phyloP scores from a whole-genome alignment of 345 rosid genomes.

The Gossypium thurberi region DNA sequence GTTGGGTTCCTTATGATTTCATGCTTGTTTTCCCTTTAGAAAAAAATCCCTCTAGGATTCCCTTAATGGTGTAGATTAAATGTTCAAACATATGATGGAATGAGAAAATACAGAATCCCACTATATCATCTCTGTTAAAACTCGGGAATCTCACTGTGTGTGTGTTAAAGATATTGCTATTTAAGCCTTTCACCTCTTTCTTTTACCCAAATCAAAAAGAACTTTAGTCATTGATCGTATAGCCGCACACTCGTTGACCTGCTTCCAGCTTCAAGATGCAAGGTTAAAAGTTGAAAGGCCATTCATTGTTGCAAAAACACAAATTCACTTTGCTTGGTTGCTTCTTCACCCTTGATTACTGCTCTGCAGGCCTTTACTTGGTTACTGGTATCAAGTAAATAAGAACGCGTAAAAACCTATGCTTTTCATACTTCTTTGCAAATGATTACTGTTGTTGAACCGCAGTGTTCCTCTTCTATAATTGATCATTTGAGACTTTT shows the following conservation, averaged over 20 bases:
- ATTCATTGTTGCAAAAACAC: neutral
- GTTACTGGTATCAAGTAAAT: neutral
- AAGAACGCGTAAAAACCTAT: neutral
- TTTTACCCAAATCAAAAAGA: too few species aligned
- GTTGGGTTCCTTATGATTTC: neutral
- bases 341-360: neutral
- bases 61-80: neutral
- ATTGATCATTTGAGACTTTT: neutral
- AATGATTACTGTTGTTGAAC: neutral
- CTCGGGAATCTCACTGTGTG: neutral
- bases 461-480: neutral
- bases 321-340: neutral
- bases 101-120: neutral
- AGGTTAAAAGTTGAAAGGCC: neutral
- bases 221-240: too few species aligned
- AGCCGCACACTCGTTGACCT: too few species aligned
- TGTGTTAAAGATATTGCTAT: neutral
- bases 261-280: too few species aligned
- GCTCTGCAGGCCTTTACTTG: neutral
- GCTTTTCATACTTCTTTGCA: neutral
- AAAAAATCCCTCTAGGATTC: neutral
- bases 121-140: neutral
- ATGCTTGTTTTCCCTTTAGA: neutral
- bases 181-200: too few species aligned
- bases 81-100: neutral